Conservation (phyloP, 208 protist genomes). For the Trypanosoma conorhini region DNA sequence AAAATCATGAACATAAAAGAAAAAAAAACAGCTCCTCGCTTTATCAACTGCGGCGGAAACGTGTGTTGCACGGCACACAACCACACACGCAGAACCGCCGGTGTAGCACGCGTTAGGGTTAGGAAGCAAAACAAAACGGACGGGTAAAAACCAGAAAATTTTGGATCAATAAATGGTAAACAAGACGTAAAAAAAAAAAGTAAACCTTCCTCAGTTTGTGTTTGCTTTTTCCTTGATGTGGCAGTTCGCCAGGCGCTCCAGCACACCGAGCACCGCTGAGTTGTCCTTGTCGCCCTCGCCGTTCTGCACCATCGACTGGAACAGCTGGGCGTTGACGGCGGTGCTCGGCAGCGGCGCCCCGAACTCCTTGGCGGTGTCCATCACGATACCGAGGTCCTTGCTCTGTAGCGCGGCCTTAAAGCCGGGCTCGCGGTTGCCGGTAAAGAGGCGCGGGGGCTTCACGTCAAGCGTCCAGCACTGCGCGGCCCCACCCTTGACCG, state of each 20-base stretch:
- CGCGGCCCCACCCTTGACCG: conserved; percentile 90
- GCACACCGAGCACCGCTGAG: conserved; percentile 91
- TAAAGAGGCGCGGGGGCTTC: conserved; percentile 91
- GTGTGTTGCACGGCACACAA: background rate
- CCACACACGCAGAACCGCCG: background rate
- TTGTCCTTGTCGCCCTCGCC: conserved; percentile 93
- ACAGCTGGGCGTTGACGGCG: conserved; percentile 91
- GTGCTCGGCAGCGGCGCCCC: conserved; percentile 88
- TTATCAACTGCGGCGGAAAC: background rate
- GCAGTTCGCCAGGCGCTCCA: conserved; percentile 89
- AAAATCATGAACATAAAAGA: background rate
- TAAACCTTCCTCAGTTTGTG: background rate
- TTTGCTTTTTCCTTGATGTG: conserved; percentile 76
- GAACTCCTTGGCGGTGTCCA: conserved; percentile 90
- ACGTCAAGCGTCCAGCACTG: conserved; percentile 93
- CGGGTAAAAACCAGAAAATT: background rate
- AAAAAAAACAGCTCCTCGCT: background rate
- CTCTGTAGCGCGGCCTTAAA: conserved; percentile 95
- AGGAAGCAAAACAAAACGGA: background rate
- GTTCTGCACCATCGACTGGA: conserved; percentile 87
- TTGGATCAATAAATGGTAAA: conserved; percentile 8
- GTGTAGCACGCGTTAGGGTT: background rate
- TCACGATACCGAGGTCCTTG: conserved; percentile 94
- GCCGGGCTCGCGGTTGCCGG: conserved; percentile 93
- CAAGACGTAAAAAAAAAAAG: conserved; percentile 14